A percentile compares a stretch with the other conserved stretches of the same genome.
phyloP scores from a whole-genome alignment of 371 early-diverging fungal genomes.

The Haplosporangium sp. region DNA sequence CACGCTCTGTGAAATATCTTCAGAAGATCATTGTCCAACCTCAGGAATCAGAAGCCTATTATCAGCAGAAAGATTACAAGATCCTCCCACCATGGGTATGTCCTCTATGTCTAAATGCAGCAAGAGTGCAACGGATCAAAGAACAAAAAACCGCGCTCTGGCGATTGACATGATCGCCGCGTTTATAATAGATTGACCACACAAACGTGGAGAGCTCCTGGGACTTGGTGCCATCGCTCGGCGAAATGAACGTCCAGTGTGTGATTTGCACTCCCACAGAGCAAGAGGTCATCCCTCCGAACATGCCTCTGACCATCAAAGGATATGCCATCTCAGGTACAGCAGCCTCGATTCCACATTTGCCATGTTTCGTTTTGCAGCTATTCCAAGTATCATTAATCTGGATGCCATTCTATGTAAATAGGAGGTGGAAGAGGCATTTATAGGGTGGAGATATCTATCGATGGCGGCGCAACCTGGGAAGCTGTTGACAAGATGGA shows the following conservation, averaged over 20 bases:
- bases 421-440: slow-evolving; percentile 67
- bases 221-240: slow-evolving; percentile 70
- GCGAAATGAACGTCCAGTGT: slow-evolving; percentile 81
- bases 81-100: slow-evolving; percentile 78
- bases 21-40: slow-evolving; percentile 61
- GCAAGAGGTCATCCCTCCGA: slow-evolving; percentile 12
- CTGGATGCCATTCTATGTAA: background rate
- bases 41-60: slow-evolving; percentile 26
- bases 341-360: background rate
- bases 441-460: slow-evolving; percentile 86
- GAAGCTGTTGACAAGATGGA: slow-evolving; percentile 60
- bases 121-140: too few relatives aligned
- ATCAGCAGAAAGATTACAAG: slow-evolving; percentile 80
- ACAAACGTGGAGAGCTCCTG: slow-evolving; percentile 59
- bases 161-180: too few relatives aligned
- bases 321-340: slow-evolving; percentile 77
- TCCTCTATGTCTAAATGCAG: background rate
- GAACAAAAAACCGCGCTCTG: too few relatives aligned
- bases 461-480: slow-evolving; percentile 88
- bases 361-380: background rate
- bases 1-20: slow-evolving; percentile 87
- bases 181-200: slow-evolving; percentile 13
- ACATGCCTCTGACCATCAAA: slow-evolving; percentile 54
- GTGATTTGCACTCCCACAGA: slow-evolving; percentile 69
- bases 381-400: background rate